phyloP scores from a whole-genome alignment of 306 rosid species.

The Crataegus laevigata region DNA sequence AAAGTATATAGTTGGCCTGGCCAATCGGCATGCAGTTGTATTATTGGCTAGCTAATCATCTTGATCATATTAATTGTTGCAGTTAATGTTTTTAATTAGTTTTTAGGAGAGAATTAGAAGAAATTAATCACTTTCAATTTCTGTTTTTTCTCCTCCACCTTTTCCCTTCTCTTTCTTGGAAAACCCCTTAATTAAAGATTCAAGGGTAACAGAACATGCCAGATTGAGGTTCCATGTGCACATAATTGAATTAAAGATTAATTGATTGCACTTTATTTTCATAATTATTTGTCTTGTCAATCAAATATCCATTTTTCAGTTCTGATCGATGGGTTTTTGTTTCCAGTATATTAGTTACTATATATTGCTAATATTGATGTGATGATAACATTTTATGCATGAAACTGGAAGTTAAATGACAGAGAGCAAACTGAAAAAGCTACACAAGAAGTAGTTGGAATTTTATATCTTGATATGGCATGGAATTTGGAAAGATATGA shows the following conservation, averaged over 20 bases:
- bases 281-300: not conserved
- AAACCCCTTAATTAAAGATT: not conserved
- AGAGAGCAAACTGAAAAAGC: not conserved
- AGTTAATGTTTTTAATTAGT: not conserved
- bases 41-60: not conserved
- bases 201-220: not conserved
- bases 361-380: not conserved
- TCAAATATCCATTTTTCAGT: not conserved
- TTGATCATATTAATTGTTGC: not conserved
- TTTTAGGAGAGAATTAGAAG: not conserved
- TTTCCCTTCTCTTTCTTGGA: not conserved
- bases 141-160: not conserved
- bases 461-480: not conserved
- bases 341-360: not conserved
- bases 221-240: not conserved
- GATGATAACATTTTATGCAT: not conserved
- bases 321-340: not conserved
- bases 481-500: too few species aligned
- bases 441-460: not conserved
- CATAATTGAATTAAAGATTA: not conserved
- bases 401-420: not conserved
- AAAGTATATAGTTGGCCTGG: not conserved
- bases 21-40: not conserved
- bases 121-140: not conserved
- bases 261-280: not conserved